phyloP scores from a whole-genome alignment of 306 rosid species.

The Dicorynia guianensis region DNA sequence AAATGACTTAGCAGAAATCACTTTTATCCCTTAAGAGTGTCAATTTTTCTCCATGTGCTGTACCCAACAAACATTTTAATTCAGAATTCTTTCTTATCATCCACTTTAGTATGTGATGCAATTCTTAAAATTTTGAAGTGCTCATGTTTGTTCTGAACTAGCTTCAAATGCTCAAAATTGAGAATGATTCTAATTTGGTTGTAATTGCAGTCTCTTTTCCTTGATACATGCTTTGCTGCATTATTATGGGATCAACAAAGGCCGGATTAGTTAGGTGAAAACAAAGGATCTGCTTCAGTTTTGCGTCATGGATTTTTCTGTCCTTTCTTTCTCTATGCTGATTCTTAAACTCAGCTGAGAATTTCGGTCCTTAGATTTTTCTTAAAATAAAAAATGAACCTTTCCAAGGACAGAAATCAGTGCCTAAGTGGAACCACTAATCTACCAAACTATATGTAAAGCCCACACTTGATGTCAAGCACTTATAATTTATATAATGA shows the following conservation, averaged over 20 bases:
- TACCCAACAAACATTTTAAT: not conserved
- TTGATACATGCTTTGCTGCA: not conserved
- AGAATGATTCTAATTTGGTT: no score
- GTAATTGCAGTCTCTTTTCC: not conserved
- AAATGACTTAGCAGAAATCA: constrained; percentile 10
- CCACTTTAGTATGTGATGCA: not conserved
- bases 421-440: no score
- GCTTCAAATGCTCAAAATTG: not conserved
- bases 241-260: not conserved
- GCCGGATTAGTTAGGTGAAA: not conserved
- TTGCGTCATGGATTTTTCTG: not conserved
- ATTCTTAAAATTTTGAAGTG: not conserved
- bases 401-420: no score
- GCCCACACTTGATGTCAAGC: no score
- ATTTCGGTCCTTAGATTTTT: no score
- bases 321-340: not conserved
- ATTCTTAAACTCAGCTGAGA: no score
- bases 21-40: constrained; percentile 28
- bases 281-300: not conserved
- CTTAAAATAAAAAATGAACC: no score
- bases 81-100: not conserved
- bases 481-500: no score
- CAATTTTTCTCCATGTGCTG: constrained; percentile 18
- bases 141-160: no score
- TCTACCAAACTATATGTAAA: no score